Evolutionary conservation across 306 rosid species (phyloP), one percentile per base, ranked within the genome.

Genomic region (Vigna mungo): DNA sequence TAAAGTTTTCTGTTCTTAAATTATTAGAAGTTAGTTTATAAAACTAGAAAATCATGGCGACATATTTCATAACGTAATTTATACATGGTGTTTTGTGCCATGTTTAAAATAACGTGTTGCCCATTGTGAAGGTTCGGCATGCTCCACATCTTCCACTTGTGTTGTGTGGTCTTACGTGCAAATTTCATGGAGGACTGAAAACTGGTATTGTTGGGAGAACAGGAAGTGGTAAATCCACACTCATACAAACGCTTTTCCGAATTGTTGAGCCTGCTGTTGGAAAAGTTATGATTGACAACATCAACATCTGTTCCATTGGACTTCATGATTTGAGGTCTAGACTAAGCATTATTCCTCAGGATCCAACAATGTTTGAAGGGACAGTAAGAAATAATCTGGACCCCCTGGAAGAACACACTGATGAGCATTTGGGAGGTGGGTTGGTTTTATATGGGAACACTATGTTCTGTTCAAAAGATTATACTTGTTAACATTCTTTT

Each of bases 301-400:
- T 89, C 84, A 71, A 90, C 85, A 90, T 92, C 72, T 79, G 84
- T 9, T 76, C 82, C 2, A 83, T 92, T 18, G 98, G 98, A 68
- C 85, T 94, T 73, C 96, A 90, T 65, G 92, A 94, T 89, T 79
- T 94, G 83, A 79, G 95, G 76, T 89, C 85, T 71, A 89, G 85
- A 86, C 84, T 92, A 27, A 92, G 97, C 83, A 92, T 94, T 54
- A 94, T 94, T 74, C 97, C 98, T 75, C 97, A 92, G 68, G 97
- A 94, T 69, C 97, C 98, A 68, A 94, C 98, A 67, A 94, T 94
- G 98, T 92, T 94, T 76, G 97, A 89, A 84, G 97, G 98, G 41
- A 90, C 98, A 2, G 88, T 92, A 43, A 86, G 98, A 86, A 94
- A 81, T 78, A 94, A 92, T 67, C 72, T 92, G 17, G 97, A 94